Percentiles rank a stretch among this genome's conserved stretches.
phyloP scores from a whole-genome alignment of 306 rosid genomes.

The Castanea crenata region DNA sequence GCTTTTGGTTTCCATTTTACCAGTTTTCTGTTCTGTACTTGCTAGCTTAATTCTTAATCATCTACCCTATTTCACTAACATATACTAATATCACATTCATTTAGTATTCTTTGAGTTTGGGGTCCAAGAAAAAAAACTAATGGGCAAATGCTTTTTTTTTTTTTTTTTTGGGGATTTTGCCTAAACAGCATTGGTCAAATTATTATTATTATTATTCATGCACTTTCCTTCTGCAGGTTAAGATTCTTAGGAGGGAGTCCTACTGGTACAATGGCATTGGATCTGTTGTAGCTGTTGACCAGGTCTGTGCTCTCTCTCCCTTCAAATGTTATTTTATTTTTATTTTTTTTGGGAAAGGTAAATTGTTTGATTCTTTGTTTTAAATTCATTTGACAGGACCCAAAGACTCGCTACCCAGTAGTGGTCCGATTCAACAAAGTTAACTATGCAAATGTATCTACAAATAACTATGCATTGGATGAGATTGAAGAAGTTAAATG shows the following conservation, averaged over 20 bases:
- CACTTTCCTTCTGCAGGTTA: conserved; percentile 50
- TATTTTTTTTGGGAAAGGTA: background rate
- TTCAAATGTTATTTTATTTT: background rate
- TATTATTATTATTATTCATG: no score
- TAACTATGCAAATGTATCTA: conserved; percentile 82
- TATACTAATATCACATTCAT: no score
- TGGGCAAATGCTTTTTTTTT: no score
- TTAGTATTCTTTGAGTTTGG: no score
- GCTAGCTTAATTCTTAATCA: no score
- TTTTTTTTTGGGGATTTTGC: no score
- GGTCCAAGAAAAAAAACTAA: no score
- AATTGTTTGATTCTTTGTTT: conserved; percentile 8
- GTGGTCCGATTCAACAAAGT: conserved; percentile 86
- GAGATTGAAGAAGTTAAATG: conserved; percentile 68
- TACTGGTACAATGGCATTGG: conserved; percentile 81
- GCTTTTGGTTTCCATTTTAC: background rate
- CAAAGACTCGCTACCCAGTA: conserved; percentile 78
- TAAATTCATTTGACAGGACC: conserved; percentile 45
- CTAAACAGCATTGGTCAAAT: no score
- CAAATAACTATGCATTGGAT: conserved; percentile 90
- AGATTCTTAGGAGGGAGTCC: conserved; percentile 82
- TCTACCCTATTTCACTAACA: no score
- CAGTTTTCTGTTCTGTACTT: background rate
- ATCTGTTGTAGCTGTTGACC: conserved; percentile 85
- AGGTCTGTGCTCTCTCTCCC: conserved; percentile 38